phyloP scores from a whole-genome alignment of 805 yeast genomes.

The Starmerella apicola region DNA sequence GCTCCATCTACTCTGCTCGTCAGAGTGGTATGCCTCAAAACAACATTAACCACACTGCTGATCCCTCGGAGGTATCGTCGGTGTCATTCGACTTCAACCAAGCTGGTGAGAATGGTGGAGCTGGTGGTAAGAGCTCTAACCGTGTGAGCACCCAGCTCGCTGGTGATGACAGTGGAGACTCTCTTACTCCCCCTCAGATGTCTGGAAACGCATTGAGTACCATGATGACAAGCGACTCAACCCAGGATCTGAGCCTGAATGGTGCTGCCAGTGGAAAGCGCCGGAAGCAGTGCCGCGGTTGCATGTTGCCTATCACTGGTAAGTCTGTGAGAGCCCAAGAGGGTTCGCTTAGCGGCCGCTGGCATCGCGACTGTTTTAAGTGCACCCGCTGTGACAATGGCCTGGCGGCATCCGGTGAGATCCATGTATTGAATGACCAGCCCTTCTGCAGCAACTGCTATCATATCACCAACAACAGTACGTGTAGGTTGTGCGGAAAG shows the following conservation, averaged over 20 bases:
- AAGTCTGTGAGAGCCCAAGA: constrained; percentile 76
- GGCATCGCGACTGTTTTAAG: constrained; percentile 81
- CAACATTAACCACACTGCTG: neutral
- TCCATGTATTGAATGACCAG: constrained; percentile 59
- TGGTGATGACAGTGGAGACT: constrained; percentile 1
- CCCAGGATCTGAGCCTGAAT: neutral
- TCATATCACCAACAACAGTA: constrained; percentile 62
- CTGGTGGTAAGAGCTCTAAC: too few relatives aligned
- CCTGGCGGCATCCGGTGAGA: constrained; percentile 22
- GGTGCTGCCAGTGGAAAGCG: neutral
- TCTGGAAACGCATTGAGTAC: neutral
- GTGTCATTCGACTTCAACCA: constrained; percentile 13
- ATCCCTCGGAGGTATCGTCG: constrained; percentile 6
- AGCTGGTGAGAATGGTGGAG: too few relatives aligned
- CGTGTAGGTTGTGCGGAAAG: constrained; percentile 54
- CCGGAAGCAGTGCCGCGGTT: constrained; percentile 48
- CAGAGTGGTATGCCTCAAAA: constrained; percentile 1
- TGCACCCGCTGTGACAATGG: constrained; percentile 50
- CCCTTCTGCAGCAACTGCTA: constrained; percentile 75
- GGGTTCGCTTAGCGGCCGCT: constrained; percentile 55
- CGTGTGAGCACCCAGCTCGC: neutral
- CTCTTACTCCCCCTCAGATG: neutral
- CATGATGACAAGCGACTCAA: neutral
- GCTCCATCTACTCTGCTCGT: constrained; percentile 11
- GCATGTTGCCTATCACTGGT: constrained; percentile 41